Percentiles rank a stretch among this genome's conserved stretches.
Evolutionary conservation across 2,329 filamentous ascomycete species (phyloP).

Genomic region (Neofusicoccum cordaticola): DNA sequence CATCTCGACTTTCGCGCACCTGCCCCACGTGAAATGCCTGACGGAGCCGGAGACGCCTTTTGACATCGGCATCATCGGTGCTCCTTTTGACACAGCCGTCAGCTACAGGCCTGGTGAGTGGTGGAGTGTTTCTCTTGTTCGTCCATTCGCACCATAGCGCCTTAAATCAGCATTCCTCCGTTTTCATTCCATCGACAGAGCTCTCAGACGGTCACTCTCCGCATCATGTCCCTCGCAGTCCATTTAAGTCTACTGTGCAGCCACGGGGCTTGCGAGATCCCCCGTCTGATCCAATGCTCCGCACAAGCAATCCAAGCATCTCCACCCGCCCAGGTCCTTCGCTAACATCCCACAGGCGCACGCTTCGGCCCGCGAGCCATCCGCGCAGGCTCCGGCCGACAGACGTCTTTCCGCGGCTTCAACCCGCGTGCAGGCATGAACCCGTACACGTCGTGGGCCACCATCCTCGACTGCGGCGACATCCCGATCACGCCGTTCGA

Average conservation of each 20-base stretch:
- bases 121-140: background rate
- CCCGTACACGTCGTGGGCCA: constrained; percentile 76
- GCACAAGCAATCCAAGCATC: too few species aligned
- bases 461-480: constrained; percentile 83
- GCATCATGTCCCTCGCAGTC: too few species aligned
- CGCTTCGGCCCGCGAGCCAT: constrained; percentile 88
- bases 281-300: background rate
- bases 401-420: constrained; percentile 76
- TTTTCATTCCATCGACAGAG: too few species aligned
- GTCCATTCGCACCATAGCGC: too few species aligned
- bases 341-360: constrained; percentile 31
- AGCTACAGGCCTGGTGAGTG: constrained; percentile 42
- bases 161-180: too few species aligned
- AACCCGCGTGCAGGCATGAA: constrained; percentile 81
- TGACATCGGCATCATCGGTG: constrained; percentile 50
- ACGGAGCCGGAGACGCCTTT: constrained; percentile 43
- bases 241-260: too few species aligned
- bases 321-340: background rate
- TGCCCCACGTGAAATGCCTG: constrained; percentile 48
- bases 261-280: too few species aligned
- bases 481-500: constrained; percentile 85
- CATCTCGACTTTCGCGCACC: constrained; percentile 57
- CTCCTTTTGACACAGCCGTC: constrained; percentile 51
- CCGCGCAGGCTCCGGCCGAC: constrained; percentile 75
- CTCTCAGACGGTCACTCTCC: too few species aligned